Base-by-base conservation (phyloP, 495 filamentous ascomycete genomes). In the Bacidia rubella region DNA sequence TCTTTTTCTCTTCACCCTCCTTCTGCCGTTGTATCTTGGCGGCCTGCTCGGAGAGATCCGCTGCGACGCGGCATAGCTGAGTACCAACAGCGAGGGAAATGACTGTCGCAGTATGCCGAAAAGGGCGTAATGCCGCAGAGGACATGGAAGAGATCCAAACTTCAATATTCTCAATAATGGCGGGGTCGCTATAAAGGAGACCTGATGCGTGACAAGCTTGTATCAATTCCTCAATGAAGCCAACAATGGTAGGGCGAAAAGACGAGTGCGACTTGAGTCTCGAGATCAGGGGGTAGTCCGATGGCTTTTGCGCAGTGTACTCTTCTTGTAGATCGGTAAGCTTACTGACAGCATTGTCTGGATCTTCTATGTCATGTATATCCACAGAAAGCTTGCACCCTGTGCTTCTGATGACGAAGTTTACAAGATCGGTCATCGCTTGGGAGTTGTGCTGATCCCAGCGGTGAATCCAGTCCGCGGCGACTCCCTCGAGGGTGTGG, bases 231-330 rank as follows among this genome's bases (percentile, higher is more conserved):
- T 75, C 67, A 61, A 94, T 82, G 66, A 97, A 97, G 46, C 77
- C 78, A 41, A 83, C 68, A n/a, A 98, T 68, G 20, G 80, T 68
- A 4, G 80, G 70, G 49, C 83, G 83, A 66, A 97, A 97, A 21
- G 80, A 72, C 42, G 77, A 74, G 58, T 74, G 81, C 39, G 74
- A 77, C 62, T 82, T 88, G 12, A 76, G 73, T 63, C 81, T 86
- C 10, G 87, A 87, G 20, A 93, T 83, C 15, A 98, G 75, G n/a
- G 92, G 93, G 61, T 97, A 98, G 23, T 96, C 93, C 17, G 84
- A 78, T 40, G 89, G 81, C 40, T 80, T 80, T 66, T 85, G 78
- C 67, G 81, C 76, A 54, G 87, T 76, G 62, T 86, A 92, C 52
- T 84, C 79, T 40, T 86, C 80, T 65, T 94, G 86, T 7, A 96